Base-by-base conservation (phyloP, 345 rosid species). In the Eucalyptus curtisii region DNA sequence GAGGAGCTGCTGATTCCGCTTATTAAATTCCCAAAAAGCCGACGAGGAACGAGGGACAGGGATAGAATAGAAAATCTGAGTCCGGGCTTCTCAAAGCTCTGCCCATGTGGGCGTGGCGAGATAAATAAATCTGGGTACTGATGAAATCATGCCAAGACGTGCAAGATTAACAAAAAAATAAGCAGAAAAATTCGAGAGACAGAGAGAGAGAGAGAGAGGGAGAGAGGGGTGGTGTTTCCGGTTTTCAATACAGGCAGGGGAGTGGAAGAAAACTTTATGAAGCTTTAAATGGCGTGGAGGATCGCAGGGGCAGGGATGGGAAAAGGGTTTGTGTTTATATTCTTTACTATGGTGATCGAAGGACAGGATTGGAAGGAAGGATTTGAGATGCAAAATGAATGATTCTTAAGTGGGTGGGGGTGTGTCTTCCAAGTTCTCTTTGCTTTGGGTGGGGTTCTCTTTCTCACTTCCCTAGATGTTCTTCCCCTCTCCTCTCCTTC, bases 401-500 rank as follows among this genome's bases (percentile, higher is more conserved):
- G 76, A n/a, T 64, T 64, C 20, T n/a, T n/a, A 7, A 40, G 84
- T 20, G 47, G 25, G 84, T 22, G 27, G 25, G 45, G 45, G 14
- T 37, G 27, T 76, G 47, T 89, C 90, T 91, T 91, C 92, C 92
- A 91, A 91, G 92, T 92, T 92, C 88, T 89, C 87, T 92, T 92
- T 91, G 94, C 76, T 64, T 94, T 93, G 91, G 86, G 49, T 48
- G 49, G 80, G 61, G 25, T 80, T 88, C 91, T 82, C 95, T 94
- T 94, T 94, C 95, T 90, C 95, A 89, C 94, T 94, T 94, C 95
- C 96, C 95, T 90, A 93, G 92, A 95, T 92, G 95, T 95, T 95
- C 95, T 80, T 84, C 88, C 90, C 89, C 92, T 94, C 92, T 92
- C 90, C 92, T 88, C 89, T 13, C n/a, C 80, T 90, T 88, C 19